Evolutionary conservation across 257 asterid species (phyloP).

Genomic region (Misopates orontium): DNA sequence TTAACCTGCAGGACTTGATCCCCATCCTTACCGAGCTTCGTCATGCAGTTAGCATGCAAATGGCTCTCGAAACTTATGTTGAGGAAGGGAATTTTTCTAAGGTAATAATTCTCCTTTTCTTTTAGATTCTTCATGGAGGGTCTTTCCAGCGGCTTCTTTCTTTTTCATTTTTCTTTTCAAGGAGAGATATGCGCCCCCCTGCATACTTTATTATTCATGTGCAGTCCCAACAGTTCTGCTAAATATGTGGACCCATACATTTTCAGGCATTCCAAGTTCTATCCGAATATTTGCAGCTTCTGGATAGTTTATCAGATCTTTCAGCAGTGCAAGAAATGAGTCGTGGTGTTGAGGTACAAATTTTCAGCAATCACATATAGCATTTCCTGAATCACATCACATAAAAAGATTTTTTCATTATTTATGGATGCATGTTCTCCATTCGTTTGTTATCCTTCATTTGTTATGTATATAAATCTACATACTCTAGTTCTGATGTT

Average conservation of each 20-base stretch:
- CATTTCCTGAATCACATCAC: constrained; percentile 12
- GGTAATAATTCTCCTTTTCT: constrained; percentile 49
- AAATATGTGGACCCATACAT: constrained; percentile 23
- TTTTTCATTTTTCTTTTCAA: constrained; percentile 7
- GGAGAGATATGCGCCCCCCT: constrained; percentile 25
- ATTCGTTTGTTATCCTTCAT: constrained; percentile 21
- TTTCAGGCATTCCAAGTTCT: constrained; percentile 94
- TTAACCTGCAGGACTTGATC: constrained; percentile 72
- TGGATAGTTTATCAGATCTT: constrained; percentile 81
- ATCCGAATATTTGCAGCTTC: constrained; percentile 89
- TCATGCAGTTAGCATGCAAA: constrained; percentile 83
- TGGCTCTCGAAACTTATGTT: constrained; percentile 76
- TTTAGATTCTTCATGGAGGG: constrained; percentile 28
- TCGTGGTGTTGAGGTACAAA: constrained; percentile 87
- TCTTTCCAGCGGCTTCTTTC: constrained; percentile 14
- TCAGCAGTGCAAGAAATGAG: constrained; percentile 91
- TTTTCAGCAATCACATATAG: constrained; percentile 18
- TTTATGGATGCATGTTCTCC: constrained; percentile 25
- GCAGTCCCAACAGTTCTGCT: constrained; percentile 26
- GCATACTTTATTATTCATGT: constrained; percentile 15
- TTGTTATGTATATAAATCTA: constrained; percentile 11
- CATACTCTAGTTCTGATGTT: constrained; percentile 18
- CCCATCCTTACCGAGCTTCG: constrained; percentile 82
- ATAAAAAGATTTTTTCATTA: constrained; percentile 12
- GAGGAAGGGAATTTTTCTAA: constrained; percentile 85